phyloP scores from a whole-genome alignment of 1,139 yeast genomes.

The Spencermartinsiella ligniputridi region DNA sequence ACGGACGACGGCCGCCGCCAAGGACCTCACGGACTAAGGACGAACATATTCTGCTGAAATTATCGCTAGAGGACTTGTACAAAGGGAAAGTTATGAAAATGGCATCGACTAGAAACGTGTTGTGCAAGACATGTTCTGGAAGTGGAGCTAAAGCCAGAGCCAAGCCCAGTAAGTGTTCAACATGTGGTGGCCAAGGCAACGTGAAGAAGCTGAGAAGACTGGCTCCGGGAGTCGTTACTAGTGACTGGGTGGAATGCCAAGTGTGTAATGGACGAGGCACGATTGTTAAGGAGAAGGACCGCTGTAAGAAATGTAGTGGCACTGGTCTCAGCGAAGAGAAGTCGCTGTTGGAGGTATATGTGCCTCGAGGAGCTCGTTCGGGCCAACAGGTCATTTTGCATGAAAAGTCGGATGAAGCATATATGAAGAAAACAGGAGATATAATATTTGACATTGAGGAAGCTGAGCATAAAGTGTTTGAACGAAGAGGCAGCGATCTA shows the following conservation, averaged over 20 bases:
- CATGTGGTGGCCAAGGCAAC: conserved; percentile 72
- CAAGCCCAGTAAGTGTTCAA: conserved; percentile 49
- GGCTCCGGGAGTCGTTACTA: conserved; percentile 73
- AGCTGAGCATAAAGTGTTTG: conserved; percentile 42
- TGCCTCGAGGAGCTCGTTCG: conserved; percentile 62
- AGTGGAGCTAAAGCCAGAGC: conserved; percentile 67
- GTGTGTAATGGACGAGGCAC: conserved; percentile 73
- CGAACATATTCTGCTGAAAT: conserved; percentile 58
- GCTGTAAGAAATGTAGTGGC: conserved; percentile 76
- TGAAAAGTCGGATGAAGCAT: conserved; percentile 72
- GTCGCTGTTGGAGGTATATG: conserved; percentile 71
- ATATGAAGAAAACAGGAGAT: conserved; percentile 73
- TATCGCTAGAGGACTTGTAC: conserved; percentile 71
- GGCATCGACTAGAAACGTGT: conserved; percentile 64
- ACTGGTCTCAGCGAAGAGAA: conserved; percentile 58
- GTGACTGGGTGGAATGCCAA: conserved; percentile 58
- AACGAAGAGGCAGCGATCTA: conserved; percentile 61
- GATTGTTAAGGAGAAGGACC: conserved; percentile 57
- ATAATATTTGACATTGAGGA: conserved; percentile 59
- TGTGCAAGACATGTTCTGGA: conserved; percentile 72
- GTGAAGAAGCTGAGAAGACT: conserved; percentile 58
- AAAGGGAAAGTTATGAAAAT: conserved; percentile 78
- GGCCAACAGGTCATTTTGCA: conserved; percentile 59
- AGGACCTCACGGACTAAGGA: conserved; percentile 49
- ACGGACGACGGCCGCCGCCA: conserved; percentile 20